Evolutionary conservation across 805 yeast genomes (phyloP).

Genomic region (Hermanozyma aechmeae): DNA sequence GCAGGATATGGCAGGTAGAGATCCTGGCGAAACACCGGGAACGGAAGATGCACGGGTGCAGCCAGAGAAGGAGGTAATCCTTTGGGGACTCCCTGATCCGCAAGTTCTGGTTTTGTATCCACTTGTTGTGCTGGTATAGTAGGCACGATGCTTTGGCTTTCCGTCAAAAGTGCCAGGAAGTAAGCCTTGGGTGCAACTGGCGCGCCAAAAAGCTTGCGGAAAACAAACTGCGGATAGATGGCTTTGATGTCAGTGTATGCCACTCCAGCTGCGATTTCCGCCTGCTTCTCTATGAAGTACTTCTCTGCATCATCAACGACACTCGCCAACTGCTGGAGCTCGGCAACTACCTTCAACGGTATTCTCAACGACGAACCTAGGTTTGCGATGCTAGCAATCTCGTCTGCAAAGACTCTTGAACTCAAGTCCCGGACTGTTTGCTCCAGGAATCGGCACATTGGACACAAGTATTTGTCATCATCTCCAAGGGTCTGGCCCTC

Average conservation of each 20-base stretch:
- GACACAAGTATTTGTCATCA: slow-evolving; percentile 1
- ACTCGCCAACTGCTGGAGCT: neutral
- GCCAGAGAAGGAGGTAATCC: too few relatives aligned
- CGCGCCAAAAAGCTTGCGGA: slow-evolving; percentile 1
- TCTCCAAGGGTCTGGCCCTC: neutral
- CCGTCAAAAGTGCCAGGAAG: too few relatives aligned
- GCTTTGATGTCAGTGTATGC: neutral
- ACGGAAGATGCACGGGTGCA: too few relatives aligned
- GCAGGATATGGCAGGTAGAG: too few relatives aligned
- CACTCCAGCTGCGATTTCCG: too few relatives aligned
- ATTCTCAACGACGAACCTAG: neutral
- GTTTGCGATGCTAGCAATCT: neutral
- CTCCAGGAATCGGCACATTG: slow-evolving; percentile 5
- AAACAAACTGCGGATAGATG: neutral
- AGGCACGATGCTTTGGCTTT: too few relatives aligned
- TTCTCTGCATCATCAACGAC: neutral
- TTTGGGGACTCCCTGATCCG: too few relatives aligned
- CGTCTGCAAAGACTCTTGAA: neutral
- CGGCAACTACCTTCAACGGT: neutral
- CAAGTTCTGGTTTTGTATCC: too few relatives aligned
- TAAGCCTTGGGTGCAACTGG: neutral
- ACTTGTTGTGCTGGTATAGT: too few relatives aligned
- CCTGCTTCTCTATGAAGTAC: neutral
- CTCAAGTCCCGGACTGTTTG: slow-evolving; percentile 1
- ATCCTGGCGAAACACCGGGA: too few relatives aligned